These are phyloP conservation scores for Zopfochytrium polystomum DNA, from an alignment of 371 early-diverging fungal genomes.

Conservation along the genomic window DNA sequence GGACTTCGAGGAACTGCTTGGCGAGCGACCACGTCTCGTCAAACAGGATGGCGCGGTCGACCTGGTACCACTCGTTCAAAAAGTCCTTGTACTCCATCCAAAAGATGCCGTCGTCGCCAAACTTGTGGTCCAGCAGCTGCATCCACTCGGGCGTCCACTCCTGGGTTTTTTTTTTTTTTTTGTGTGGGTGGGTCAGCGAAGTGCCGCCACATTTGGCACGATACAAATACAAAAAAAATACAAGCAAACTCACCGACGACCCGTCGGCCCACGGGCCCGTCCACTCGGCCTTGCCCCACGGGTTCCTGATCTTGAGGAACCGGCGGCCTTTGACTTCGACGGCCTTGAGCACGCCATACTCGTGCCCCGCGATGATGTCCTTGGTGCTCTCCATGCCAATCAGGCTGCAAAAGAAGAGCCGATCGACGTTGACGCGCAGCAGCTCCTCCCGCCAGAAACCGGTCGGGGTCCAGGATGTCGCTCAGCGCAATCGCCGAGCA, in stretches of 20 bases:
- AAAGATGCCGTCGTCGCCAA: slow-evolving; percentile 39
- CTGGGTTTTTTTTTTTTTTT: no score
- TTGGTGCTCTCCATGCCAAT: slow-evolving; percentile 36
- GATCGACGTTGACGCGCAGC: slow-evolving; percentile 32
- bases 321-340: slow-evolving; percentile 31
- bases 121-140: slow-evolving; percentile 30
- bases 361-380: slow-evolving; percentile 41
- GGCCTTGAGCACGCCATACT: slow-evolving; percentile 39
- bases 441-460: slow-evolving; percentile 51
- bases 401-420: slow-evolving; percentile 28
- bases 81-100: slow-evolving; percentile 51
- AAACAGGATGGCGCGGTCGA: slow-evolving; percentile 43
- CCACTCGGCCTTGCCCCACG: slow-evolving; percentile 36
- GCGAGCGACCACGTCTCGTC: slow-evolving; percentile 20
- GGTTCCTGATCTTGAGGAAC: slow-evolving; percentile 30
- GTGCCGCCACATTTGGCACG: no score
- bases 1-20: slow-evolving; percentile 5
- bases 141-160: slow-evolving; percentile 44
- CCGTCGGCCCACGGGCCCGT: slow-evolving; percentile 34
- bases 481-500: slow-evolving; percentile 30
- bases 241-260: no score
- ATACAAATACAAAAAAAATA: no score
- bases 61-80: slow-evolving; percentile 32
- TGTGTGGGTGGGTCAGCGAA: no score
- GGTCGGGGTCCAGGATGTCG: slow-evolving; percentile 47